phyloP scores from a whole-genome alignment of 257 asterid genomes.

The Primulina huaijiensis region DNA sequence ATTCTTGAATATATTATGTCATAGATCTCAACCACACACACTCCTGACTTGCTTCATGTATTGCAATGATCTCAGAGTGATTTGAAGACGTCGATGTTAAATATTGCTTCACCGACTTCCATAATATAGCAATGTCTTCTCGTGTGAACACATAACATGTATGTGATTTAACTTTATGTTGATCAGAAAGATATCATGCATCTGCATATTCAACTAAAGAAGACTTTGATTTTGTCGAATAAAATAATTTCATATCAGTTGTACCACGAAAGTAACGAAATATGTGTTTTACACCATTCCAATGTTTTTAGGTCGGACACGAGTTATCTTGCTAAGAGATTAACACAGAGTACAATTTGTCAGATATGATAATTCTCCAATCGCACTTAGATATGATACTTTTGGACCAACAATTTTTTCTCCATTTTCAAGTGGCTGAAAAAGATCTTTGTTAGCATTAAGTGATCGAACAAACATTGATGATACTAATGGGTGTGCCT shows the following conservation, averaged over 20 bases:
- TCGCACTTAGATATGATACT: not conserved
- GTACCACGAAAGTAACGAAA: not conserved
- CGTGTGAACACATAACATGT: not conserved
- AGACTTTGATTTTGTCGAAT: too few species aligned
- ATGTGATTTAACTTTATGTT: not conserved
- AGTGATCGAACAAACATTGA: not conserved
- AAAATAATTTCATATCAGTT: too few species aligned
- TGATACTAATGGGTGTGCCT: too few species aligned
- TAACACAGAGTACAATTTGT: not conserved
- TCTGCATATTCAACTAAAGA: too few species aligned
- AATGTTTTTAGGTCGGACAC: too few species aligned
- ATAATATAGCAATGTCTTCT: not conserved
- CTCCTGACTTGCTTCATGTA: too few species aligned
- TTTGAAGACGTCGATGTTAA: not conserved
- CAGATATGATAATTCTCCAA: not conserved
- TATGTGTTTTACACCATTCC: not conserved
- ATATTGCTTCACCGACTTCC: not conserved
- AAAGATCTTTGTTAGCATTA: not conserved
- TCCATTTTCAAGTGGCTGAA: not conserved
- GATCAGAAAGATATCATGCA: not conserved
- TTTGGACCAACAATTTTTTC: not conserved
- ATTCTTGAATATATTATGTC: not conserved
- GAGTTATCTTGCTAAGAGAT: not conserved
- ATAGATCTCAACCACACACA: too few species aligned
- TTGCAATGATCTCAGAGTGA: not conserved